Conservation (phyloP, 164 flowering plant genomes). For the Euptelea pleiosperma region DNA sequence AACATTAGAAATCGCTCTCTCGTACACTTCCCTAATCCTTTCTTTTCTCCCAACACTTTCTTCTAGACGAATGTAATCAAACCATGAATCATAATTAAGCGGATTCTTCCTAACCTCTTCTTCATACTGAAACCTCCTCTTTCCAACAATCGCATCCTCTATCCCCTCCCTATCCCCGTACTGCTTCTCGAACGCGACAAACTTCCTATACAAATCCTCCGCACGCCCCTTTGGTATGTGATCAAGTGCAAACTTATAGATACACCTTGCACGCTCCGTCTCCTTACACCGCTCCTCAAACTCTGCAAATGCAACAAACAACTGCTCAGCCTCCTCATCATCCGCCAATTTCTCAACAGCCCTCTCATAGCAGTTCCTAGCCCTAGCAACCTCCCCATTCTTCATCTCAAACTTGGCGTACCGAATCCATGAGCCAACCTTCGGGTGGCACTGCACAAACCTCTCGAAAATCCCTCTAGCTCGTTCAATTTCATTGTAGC, state of each 20-base stretch:
- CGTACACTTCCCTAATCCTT: constrained; percentile 79
- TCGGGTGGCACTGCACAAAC: constrained; percentile 68
- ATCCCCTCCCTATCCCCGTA: constrained; percentile 89
- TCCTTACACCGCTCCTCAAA: constrained; percentile 93
- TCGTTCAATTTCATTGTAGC: constrained; percentile 74
- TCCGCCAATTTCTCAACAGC: constrained; percentile 73
- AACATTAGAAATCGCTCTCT: constrained; percentile 87
- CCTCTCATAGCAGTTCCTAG: constrained; percentile 66
- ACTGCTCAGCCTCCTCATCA: constrained; percentile 69
- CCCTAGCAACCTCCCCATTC: constrained; percentile 65
- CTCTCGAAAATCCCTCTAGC: constrained; percentile 71
- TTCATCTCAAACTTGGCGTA: constrained; percentile 96
- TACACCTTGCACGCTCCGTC: constrained; percentile 78
- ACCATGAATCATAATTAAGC: constrained; percentile 80
- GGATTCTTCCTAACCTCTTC: constrained; percentile 90
- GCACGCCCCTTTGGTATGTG: constrained; percentile 92
- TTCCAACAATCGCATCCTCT: constrained; percentile 91
- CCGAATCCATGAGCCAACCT: constrained; percentile 63
- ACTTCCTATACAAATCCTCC: constrained; percentile 78
- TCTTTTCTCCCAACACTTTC: constrained; percentile 67
- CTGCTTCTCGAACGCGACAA: constrained; percentile 93
- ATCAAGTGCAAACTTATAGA: constrained; percentile 84
- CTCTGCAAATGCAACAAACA: constrained; percentile 89
- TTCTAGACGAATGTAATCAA: constrained; percentile 83
- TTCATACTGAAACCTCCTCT: constrained; percentile 92